A percentile compares a stretch with the other conserved stretches of the same genome.
Evolutionary conservation across 371 early-diverging fungal genomes (phyloP).

Genomic region (Mycotypha africana): DNA sequence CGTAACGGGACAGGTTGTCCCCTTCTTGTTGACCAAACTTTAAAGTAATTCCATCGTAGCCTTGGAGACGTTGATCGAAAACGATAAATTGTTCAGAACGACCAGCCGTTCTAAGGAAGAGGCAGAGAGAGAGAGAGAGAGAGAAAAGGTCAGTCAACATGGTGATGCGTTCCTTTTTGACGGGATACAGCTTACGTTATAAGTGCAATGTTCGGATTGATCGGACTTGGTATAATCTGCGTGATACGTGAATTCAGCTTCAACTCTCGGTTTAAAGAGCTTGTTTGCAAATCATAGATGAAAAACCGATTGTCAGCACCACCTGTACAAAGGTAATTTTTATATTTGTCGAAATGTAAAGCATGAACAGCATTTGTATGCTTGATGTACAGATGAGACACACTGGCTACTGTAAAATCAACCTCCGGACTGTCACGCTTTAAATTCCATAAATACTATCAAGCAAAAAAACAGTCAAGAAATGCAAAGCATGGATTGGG

Average conservation of each 20-base stretch:
- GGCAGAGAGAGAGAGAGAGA: background rate
- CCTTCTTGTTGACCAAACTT: conserved; percentile 26
- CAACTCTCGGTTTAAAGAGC: background rate
- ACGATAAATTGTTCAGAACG: conserved; percentile 23
- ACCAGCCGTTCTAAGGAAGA: conserved; percentile 11
- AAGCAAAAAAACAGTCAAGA: too few relatives aligned
- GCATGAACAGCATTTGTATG: conserved; percentile 25
- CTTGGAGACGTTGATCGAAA: conserved; percentile 23
- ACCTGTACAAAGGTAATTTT: conserved; percentile 19
- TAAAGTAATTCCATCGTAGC: conserved; percentile 12
- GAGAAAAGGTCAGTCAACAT: background rate
- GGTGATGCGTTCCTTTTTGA: background rate
- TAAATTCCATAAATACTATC: conserved; percentile 20
- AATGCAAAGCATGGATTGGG: too few relatives aligned
- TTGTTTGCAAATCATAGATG: conserved; percentile 16
- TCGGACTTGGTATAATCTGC: conserved; percentile 7
- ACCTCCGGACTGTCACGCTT: conserved; percentile 2
- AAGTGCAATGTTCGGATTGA: conserved; percentile 13
- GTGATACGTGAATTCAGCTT: conserved; percentile 3
- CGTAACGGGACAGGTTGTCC: conserved; percentile 28
- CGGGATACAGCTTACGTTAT: conserved; percentile 6
- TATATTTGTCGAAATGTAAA: conserved; percentile 14
- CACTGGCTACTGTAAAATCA: background rate
- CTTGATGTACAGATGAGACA: conserved; percentile 10
- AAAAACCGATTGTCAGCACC: conserved; percentile 25